Evolutionary conservation across 208 protist genomes (phyloP), one percentile per base, ranked within the genome.

Genomic region (Acanthamoeba quina): DNA sequence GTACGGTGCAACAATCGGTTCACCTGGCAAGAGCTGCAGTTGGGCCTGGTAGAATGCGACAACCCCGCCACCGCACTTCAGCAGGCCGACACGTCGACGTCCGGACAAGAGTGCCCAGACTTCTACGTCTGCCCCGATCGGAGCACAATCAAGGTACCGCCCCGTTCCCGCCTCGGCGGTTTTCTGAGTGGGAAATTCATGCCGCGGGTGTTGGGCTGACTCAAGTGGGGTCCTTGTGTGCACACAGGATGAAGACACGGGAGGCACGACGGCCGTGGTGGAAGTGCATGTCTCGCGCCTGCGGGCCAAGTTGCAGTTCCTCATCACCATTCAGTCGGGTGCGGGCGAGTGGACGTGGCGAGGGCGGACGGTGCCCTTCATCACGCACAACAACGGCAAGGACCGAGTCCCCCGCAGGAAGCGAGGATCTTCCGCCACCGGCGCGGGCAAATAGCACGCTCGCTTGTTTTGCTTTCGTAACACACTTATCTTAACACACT

Each of bases 351-450:
- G 68, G 68, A 78, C 68, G 24, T 78, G 68, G 68, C 68, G 31
- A 31, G 68, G 68, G n/a, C 29, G 37, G 37, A 78, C 68, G 11
- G 68, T 34, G 17, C 29, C 68, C 37, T 78, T 78, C 68, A 49
- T 29, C 29, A 78, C 68, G 6, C 68, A 78, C 68, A 78, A 78
- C 37, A 78, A 78, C 68, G 68, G 68, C 29, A 78, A 78, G 68
- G 68, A 78, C 15, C 68, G 31, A 11, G 17, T 34, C 7, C 68
- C 68, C 17, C 68, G 68, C 15, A 47, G 37, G 52, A 56, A 56
- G 52, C 52, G 64, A 34, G 64, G 13, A 72, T 66, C 60, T 29
- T 6, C 64, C 64, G 31, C 64, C 31, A 37, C 24, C 64, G 31
- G 31, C 10, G 6, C 1, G 31, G 21, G 15, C 17, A 13, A 56